Evolutionary conservation across 1,139 yeast genomes (phyloP).

Genomic region (Ogataea hybrid): DNA sequence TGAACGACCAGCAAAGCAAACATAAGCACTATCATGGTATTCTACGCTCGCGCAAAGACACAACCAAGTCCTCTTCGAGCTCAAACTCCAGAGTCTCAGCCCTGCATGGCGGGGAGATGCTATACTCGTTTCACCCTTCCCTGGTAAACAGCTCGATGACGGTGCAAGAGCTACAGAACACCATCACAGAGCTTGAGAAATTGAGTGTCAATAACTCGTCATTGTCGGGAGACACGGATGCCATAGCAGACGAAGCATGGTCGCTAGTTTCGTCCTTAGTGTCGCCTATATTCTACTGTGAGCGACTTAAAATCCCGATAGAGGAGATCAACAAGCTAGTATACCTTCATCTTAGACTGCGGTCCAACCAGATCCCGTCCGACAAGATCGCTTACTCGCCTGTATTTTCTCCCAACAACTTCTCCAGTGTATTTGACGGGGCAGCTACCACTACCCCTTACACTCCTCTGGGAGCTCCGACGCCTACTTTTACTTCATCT

Average conservation of each 20-base stretch:
- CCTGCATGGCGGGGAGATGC: slow-evolving; percentile 20
- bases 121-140: slow-evolving; percentile 29
- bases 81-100: slow-evolving; percentile 28
- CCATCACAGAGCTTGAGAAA: slow-evolving; percentile 28
- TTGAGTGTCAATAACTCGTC: slow-evolving; percentile 23
- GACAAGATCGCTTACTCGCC: slow-evolving; percentile 9
- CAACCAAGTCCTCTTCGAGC: slow-evolving; percentile 30
- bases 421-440: not conserved
- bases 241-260: slow-evolving; percentile 49
- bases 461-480: slow-evolving; percentile 28
- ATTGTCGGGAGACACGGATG: slow-evolving; percentile 43
- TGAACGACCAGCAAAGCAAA: slow-evolving; percentile 12
- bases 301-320: slow-evolving; percentile 47
- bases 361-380: slow-evolving; percentile 30
- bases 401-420: slow-evolving; percentile 10
- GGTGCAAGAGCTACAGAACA: slow-evolving; percentile 24
- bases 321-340: slow-evolving; percentile 56
- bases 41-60: slow-evolving; percentile 30
- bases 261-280: slow-evolving; percentile 41
- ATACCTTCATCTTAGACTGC: slow-evolving; percentile 42
- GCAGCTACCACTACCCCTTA: slow-evolving; percentile 9
- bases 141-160: slow-evolving; percentile 21
- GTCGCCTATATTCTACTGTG: slow-evolving; percentile 49
- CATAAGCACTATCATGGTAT: slow-evolving; percentile 28
- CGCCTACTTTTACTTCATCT: slow-evolving; percentile 21